Evolutionary conservation across 495 filamentous ascomycete species (phyloP).

Genomic region (Lepidopterella palustris): DNA sequence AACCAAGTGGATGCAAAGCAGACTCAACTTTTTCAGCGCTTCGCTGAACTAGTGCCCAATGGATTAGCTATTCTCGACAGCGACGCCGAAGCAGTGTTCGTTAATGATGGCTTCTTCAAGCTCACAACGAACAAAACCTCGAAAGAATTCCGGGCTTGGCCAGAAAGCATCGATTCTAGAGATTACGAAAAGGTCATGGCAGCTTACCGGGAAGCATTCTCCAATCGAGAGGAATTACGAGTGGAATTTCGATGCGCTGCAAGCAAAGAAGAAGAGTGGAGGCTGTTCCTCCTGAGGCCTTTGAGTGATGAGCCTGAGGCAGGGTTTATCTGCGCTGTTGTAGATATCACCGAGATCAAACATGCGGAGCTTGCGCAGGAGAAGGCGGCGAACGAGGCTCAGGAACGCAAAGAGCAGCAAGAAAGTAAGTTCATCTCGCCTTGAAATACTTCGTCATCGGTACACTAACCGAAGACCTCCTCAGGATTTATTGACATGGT

Average conservation of each 20-base stretch:
- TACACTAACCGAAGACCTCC: not conserved
- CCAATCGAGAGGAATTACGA: slow-evolving; percentile 23
- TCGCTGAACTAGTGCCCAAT: slow-evolving; percentile 37
- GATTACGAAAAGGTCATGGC: slow-evolving; percentile 36
- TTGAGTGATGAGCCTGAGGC: slow-evolving; percentile 31
- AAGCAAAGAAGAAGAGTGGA: slow-evolving; percentile 26
- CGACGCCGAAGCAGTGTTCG: slow-evolving; percentile 33
- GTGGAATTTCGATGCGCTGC: slow-evolving; percentile 31
- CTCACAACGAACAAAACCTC: slow-evolving; percentile 31
- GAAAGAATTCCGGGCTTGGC: slow-evolving; percentile 34
- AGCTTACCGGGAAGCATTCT: slow-evolving; percentile 34
- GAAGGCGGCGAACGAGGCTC: slow-evolving; percentile 33
- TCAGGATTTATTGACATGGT: slow-evolving; percentile 2
- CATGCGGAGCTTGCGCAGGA: slow-evolving; percentile 32
- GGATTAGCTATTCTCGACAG: slow-evolving; percentile 37
- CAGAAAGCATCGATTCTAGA: slow-evolving; percentile 33
- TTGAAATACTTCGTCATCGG: no score
- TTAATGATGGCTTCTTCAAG: slow-evolving; percentile 36
- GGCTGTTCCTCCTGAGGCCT: slow-evolving; percentile 33
- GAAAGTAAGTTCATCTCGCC: slow-evolving; percentile 31
- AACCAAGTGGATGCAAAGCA: slow-evolving; percentile 11
- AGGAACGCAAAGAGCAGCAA: slow-evolving; percentile 35
- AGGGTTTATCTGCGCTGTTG: slow-evolving; percentile 35
- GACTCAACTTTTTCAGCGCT: slow-evolving; percentile 32
- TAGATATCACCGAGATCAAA: slow-evolving; percentile 37